phyloP scores from a whole-genome alignment of 768 basidiomycete species.

The Termitomyces sp. region DNA sequence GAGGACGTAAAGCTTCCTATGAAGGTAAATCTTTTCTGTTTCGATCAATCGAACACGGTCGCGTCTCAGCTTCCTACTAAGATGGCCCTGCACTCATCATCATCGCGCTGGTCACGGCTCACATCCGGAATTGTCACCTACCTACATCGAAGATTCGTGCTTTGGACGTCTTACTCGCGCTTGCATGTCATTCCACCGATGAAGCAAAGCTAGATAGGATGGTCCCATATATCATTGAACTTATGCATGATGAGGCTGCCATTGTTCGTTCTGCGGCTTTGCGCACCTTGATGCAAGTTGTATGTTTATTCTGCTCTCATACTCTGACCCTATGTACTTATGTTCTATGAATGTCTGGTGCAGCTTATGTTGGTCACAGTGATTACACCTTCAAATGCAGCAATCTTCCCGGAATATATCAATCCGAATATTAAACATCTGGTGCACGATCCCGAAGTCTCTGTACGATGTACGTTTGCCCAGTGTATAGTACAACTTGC shows the following conservation, averaged over 20 bases:
- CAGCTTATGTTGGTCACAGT: slow-evolving; percentile 24
- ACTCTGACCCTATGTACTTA: no score
- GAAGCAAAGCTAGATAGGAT: slow-evolving; percentile 94
- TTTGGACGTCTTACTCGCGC: slow-evolving; percentile 81
- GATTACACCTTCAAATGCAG: slow-evolving; percentile 30
- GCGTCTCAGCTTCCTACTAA: slow-evolving; percentile 20
- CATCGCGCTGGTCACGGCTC: slow-evolving; percentile 82
- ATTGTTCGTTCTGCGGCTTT: slow-evolving; percentile 79
- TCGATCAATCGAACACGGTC: neutral
- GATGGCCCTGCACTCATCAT: slow-evolving; percentile 90
- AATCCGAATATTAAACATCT: slow-evolving; percentile 86
- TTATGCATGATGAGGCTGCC: slow-evolving; percentile 83
- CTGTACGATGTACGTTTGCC: slow-evolving; percentile 76
- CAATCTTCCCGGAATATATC: slow-evolving; percentile 94
- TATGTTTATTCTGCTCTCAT: slow-evolving; percentile 33
- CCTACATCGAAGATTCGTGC: slow-evolving; percentile 86
- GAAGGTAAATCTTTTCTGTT: slow-evolving; percentile 47
- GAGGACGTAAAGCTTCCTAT: slow-evolving; percentile 47
- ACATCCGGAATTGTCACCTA: slow-evolving; percentile 81
- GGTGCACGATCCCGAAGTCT: slow-evolving; percentile 78
- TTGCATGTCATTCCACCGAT: slow-evolving; percentile 81
- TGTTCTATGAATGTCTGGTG: neutral
- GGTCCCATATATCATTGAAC: slow-evolving; percentile 87
- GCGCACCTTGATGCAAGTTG: slow-evolving; percentile 78
- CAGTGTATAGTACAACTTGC: slow-evolving; percentile 84